Evolutionary conservation across 2,329 filamentous ascomycete species (phyloP).

Genomic region (Verticillium nubilum): DNA sequence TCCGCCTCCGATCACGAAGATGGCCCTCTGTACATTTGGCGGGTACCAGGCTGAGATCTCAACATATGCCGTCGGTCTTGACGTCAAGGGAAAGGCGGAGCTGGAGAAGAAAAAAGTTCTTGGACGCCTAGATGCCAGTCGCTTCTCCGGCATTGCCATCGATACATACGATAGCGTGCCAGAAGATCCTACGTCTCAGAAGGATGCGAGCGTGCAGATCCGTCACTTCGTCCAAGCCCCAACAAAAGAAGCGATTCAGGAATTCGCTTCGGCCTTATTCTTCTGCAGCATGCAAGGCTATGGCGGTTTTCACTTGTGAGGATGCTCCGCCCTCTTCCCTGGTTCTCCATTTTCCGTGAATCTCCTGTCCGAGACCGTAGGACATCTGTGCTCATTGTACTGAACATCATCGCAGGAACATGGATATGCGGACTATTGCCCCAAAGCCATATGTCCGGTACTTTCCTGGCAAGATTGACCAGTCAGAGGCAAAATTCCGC

Average conservation of each 20-base stretch:
- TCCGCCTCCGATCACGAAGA: constrained; percentile 32
- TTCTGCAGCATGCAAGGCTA: constrained; percentile 26
- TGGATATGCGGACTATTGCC: constrained; percentile 29
- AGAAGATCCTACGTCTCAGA: constrained; percentile 22
- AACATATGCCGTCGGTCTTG: constrained; percentile 15
- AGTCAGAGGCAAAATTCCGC: too few species aligned
- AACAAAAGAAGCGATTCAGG: too few species aligned
- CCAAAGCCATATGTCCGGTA: constrained; percentile 22
- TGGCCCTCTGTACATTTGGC: constrained; percentile 29
- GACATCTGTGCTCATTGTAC: too few species aligned
- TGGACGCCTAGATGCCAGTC: constrained; percentile 6
- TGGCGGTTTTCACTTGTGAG: constrained; percentile 25
- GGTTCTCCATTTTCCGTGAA: too few species aligned
- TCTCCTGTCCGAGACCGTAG: too few species aligned
- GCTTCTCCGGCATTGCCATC: constrained; percentile 22
- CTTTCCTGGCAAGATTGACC: too few species aligned
- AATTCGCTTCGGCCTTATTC: too few species aligned
- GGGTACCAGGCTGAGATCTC: constrained; percentile 30
- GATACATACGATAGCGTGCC: constrained; percentile 20
- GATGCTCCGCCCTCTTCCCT: too few species aligned
- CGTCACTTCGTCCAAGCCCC: too few species aligned
- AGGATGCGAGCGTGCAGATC: constrained; percentile 32
- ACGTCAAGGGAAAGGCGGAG: constrained; percentile 20
- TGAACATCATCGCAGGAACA: too few species aligned
- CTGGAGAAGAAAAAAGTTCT: constrained; percentile 20